These are phyloP conservation scores for Colletotrichum siamense DNA, from an alignment of 2,329 filamentous ascomycete species.

Conservation along the genomic window DNA sequence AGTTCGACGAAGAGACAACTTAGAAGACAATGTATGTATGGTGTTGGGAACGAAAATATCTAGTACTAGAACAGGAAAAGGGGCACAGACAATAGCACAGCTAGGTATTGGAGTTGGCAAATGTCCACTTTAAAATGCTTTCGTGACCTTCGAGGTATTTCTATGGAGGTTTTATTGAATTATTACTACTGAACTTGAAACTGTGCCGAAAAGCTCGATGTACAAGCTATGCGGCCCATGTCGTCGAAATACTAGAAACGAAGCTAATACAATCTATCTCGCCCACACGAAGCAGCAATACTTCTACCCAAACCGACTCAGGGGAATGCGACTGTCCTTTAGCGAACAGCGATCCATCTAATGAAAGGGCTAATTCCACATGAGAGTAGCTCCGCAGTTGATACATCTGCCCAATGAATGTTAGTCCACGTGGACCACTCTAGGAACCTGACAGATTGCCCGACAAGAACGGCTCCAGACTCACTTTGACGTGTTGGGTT, in stretches of 20 bases:
- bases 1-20: not conserved
- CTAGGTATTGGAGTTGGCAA: not conserved
- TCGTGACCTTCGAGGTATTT: not conserved
- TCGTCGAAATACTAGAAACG: not conserved
- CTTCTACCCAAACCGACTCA: not conserved
- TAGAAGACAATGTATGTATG: not conserved
- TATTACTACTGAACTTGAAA: not conserved
- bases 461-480: not conserved
- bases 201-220: not conserved
- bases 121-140: not conserved
- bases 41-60: not conserved
- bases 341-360: too few species aligned
- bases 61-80: too few species aligned
- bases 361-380: too few species aligned
- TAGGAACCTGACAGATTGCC: too few species aligned
- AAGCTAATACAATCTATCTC: not conserved
- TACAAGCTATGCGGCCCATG: not conserved
- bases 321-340: not conserved
- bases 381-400: too few species aligned
- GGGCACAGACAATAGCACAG: too few species aligned
- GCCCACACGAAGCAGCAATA: not conserved
- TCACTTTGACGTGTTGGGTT: fast-evolving
- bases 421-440: too few species aligned
- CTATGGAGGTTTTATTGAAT: not conserved
- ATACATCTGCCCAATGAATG: too few species aligned